Percentiles rank a stretch among this genome's conserved stretches.
Conservation (phyloP, 2,329 filamentous ascomycete genomes). For the Penicillium sp. region DNA sequence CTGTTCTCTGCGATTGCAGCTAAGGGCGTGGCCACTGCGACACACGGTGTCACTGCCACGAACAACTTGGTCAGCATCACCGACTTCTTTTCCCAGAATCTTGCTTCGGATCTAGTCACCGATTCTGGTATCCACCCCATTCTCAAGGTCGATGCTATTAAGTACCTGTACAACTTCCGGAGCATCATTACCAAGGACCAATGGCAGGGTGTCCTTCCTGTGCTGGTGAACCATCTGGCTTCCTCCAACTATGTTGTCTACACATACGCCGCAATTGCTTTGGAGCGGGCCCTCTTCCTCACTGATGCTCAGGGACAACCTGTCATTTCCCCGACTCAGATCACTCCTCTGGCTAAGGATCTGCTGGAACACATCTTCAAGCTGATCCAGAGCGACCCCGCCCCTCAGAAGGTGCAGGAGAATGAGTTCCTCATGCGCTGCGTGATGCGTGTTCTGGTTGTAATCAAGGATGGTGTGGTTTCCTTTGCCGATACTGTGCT, state of each 20-base stretch:
- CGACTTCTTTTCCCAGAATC: conserved; percentile 89
- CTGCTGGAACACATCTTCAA: conserved; percentile 85
- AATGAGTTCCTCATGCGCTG: conserved; percentile 99
- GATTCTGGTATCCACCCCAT: conserved; percentile 68
- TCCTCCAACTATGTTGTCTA: conserved; percentile 94
- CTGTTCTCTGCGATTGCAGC: conserved; percentile 91
- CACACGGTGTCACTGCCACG: conserved; percentile 83
- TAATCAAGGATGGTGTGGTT: conserved; percentile 76
- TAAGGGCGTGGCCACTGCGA: conserved; percentile 80
- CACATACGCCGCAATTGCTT: conserved; percentile 91
- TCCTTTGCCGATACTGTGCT: conserved; percentile 73
- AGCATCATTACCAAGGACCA: conserved; percentile 88
- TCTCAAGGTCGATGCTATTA: conserved; percentile 95
- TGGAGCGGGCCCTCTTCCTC: conserved; percentile 87
- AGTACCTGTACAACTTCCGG: conserved; percentile 94
- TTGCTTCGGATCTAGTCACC: conserved; percentile 81
- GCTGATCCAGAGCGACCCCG: conserved; percentile 76
- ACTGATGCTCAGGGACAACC: conserved; percentile 68
- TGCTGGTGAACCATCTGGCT: conserved; percentile 84
- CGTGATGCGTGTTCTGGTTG: conserved; percentile 94
- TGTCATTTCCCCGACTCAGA: conserved; percentile 72
- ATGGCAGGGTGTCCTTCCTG: conserved; percentile 83
- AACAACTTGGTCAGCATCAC: conserved; percentile 85
- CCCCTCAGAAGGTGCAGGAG: conserved; percentile 90
- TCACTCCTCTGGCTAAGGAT: conserved; percentile 77